Percentiles rank a stretch among this genome's conserved stretches.
These are phyloP conservation scores for Pistacia integerrima DNA, from an alignment of 345 rosid genomes.

Conservation along the genomic window DNA sequence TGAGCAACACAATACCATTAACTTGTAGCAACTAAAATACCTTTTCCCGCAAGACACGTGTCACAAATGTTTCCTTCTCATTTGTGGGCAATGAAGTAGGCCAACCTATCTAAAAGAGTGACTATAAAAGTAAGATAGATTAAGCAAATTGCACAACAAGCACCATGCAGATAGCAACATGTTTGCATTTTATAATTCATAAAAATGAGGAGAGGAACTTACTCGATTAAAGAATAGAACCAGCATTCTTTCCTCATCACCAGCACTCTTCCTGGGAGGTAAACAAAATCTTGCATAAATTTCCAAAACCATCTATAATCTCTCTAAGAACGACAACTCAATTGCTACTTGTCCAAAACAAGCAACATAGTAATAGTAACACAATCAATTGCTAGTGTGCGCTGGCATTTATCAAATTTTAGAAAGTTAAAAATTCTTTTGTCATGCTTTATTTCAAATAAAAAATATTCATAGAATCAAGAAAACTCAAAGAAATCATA, in stretches of 20 bases:
- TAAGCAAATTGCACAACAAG: slow-evolving; percentile 4
- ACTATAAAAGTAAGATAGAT: slow-evolving; percentile 4
- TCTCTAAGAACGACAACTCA: background rate
- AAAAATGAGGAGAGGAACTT: slow-evolving; percentile 17
- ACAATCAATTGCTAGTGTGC: background rate
- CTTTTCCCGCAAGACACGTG: slow-evolving; percentile 75
- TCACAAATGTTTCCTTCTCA: slow-evolving; percentile 71
- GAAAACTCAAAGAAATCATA: background rate
- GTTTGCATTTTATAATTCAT: slow-evolving; percentile 8
- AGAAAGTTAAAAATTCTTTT: background rate
- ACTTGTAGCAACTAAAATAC: slow-evolving; percentile 33
- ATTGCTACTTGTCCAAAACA: background rate
- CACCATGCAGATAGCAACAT: background rate
- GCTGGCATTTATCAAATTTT: background rate
- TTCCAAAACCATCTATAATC: background rate
- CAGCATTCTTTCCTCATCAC: slow-evolving; percentile 92
- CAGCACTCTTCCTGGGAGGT: slow-evolving; percentile 67
- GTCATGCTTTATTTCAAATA: slow-evolving; percentile 1
- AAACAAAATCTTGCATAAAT: background rate
- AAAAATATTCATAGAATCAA: background rate
- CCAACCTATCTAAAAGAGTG: slow-evolving; percentile 81
- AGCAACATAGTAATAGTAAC: background rate
- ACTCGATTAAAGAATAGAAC: slow-evolving; percentile 77
- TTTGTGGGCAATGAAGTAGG: slow-evolving; percentile 89
- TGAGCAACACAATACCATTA: background rate